Conservation (phyloP, 108 stramenopile genomes). For the Cyclostephanos invisitatus region DNA sequence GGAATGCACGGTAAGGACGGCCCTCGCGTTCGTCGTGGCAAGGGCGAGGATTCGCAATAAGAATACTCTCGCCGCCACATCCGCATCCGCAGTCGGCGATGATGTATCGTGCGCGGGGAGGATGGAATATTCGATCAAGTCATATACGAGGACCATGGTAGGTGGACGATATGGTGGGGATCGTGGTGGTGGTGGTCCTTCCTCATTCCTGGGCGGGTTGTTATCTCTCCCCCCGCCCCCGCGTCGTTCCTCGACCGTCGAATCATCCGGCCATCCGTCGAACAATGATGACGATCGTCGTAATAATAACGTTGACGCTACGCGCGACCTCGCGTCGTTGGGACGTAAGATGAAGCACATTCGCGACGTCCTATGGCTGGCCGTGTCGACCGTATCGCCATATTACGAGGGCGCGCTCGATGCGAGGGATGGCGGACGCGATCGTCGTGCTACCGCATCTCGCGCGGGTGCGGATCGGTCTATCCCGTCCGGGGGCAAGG, state of each 20-base stretch:
- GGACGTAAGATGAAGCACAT: conserved; percentile 37
- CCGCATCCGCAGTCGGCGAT: no score
- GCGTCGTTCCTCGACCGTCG: background rate
- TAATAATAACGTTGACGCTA: conserved; percentile 4
- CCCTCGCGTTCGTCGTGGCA: conserved; percentile 42
- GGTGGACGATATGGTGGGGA: no score
- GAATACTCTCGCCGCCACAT: no score
- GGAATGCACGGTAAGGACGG: conserved; percentile 41
- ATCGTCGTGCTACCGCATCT: no score
- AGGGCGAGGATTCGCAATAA: conserved; percentile 21
- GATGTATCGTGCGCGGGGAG: no score
- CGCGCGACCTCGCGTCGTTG: no score
- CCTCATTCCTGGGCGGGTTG: conserved; percentile 30
- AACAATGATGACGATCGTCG: background rate
- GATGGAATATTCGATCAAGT: no score
- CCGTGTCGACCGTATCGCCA: conserved; percentile 34
- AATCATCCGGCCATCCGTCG: background rate
- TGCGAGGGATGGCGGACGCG: no score
- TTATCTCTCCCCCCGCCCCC: conserved; percentile 14
- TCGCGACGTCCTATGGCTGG: conserved; percentile 35
- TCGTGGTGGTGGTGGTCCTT: no score
- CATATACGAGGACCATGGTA: background rate
- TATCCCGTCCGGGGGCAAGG: background rate
- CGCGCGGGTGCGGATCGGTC: no score
- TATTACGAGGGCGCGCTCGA: conserved; percentile 35